phyloP scores from a whole-genome alignment of 768 basidiomycete species.

The Macrocybe gigantea region DNA sequence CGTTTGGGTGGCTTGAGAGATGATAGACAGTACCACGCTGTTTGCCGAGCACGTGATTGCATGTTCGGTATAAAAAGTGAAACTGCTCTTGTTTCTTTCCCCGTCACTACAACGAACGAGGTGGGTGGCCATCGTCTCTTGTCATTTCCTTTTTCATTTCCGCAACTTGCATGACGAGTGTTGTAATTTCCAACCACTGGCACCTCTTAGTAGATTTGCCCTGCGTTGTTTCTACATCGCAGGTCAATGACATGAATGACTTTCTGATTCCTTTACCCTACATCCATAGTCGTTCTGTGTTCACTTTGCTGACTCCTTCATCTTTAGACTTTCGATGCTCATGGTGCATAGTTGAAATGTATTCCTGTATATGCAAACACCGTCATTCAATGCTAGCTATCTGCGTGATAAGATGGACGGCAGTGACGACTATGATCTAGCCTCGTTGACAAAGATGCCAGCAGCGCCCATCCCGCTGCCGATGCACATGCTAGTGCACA shows the following conservation, averaged over 20 bases:
- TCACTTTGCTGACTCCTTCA: background rate
- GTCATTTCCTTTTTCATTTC: conserved; percentile 12
- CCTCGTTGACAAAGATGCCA: conserved; percentile 73
- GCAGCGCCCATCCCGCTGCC: conserved; percentile 91
- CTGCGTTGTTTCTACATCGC: conserved; percentile 27
- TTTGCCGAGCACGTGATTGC: conserved; percentile 14
- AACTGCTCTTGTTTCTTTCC: background rate
- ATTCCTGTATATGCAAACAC: no score
- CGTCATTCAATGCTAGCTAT: no score
- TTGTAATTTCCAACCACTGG: conserved; percentile 73
- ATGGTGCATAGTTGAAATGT: no score
- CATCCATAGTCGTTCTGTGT: conserved; percentile 3
- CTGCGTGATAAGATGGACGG: no score
- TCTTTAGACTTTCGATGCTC: no score
- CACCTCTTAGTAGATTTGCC: conserved; percentile 88
- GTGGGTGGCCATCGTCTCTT: background rate
- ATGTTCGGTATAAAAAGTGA: background rate
- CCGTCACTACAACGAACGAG: background rate
- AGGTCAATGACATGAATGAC: conserved; percentile 80
- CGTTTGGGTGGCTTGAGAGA: conserved; percentile 18
- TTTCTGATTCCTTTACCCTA: conserved; percentile 65
- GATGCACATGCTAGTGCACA: conserved; percentile 75
- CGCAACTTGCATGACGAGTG: conserved; percentile 64
- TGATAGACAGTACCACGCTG: conserved; percentile 19
- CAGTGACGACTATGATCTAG: conserved; percentile 11